A percentile compares a stretch with the other conserved stretches of the same genome.
Conservation (phyloP, 345 rosid genomes). For the Anacardium occidentale region DNA sequence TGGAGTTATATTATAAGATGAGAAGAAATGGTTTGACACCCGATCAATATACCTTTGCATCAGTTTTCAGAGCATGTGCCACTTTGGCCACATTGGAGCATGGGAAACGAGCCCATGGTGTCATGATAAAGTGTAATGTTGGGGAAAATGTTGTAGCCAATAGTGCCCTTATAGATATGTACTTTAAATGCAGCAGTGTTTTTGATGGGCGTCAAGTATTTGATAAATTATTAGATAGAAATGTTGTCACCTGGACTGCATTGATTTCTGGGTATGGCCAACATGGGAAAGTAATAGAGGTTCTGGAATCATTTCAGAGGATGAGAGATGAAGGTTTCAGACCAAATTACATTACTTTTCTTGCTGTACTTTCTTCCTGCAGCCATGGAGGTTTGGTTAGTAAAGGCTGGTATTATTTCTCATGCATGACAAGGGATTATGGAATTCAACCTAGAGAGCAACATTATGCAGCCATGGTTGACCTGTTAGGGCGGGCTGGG, state of each 20-base stretch:
- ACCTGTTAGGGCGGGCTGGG: conserved; percentile 68
- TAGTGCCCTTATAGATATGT: conserved; percentile 74
- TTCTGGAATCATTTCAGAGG: conserved; percentile 56
- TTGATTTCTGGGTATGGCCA: conserved; percentile 68
- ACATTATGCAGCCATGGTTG: conserved; percentile 74
- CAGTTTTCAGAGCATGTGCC: conserved; percentile 63
- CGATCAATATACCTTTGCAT: conserved; percentile 70
- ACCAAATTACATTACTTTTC: conserved; percentile 66
- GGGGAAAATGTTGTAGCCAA: conserved; percentile 52
- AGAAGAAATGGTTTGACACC: conserved; percentile 46
- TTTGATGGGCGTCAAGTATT: conserved; percentile 49
- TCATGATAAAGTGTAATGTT: conserved; percentile 46
- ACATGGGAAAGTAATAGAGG: conserved; percentile 61
- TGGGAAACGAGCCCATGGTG: conserved; percentile 58
- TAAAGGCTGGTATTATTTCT: conserved; percentile 49
- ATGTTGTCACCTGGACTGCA: conserved; percentile 67
- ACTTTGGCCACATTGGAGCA: conserved; percentile 57
- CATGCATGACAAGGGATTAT: conserved; percentile 53
- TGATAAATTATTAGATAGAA: conserved; percentile 36
- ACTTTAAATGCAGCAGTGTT: conserved; percentile 67
- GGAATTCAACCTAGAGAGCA: conserved; percentile 55
- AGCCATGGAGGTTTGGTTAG: conserved; percentile 70
- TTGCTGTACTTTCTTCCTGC: conserved; percentile 71
- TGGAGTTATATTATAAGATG: conserved; percentile 48
- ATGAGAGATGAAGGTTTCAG: conserved; percentile 56